Base-by-base conservation (phyloP, 495 filamentous ascomycete species). In the Penicillium argentinense region DNA sequence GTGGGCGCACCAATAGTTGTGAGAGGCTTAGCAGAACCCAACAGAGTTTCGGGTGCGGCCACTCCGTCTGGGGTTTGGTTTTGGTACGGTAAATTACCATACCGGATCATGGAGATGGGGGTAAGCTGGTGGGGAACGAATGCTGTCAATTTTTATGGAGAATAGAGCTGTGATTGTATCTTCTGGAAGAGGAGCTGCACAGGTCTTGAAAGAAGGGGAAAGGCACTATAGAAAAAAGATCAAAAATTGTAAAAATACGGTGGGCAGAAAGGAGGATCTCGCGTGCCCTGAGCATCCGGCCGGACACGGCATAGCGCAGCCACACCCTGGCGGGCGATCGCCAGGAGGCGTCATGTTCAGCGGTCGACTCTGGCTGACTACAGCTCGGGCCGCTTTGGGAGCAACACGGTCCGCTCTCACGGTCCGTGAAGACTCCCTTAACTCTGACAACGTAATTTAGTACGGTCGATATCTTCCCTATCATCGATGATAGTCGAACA, bases 391-490 rank as follows among this genome's bases (percentile, higher is more conserved):
- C 33, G 33, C 33, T 36, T 21, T 36, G 12, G 33, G 33, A 11
- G 33, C 9, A n/a, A n/a, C n/a, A 16, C 33, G 33, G 33, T 36
- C 33, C 33, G 33, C n/a, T 18, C 12, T 19, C 16, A 22, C 33
- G 33, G 33, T 19, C 33, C 33, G 33, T 36, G 33, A 36, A 36
- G 33, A 19, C 11, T 36, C 33, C 14, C n/a, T n/a, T n/a, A n/a
- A n/a, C n/a, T n/a, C n/a, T n/a, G n/a, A n/a, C n/a, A n/a, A n/a
- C n/a, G n/a, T n/a, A n/a, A n/a, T n/a, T n/a, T n/a, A n/a, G n/a
- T n/a, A n/a, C n/a, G n/a, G n/a, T n/a, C n/a, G n/a, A n/a, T n/a
- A 12, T 3, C n/a, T 36, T 5, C 33, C 33, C 33, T 36, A 21
- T 36, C 33, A 36, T 19, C 3, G 17, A 21, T 36, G n/a, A n/a